Evolutionary conservation across 495 filamentous ascomycete genomes (phyloP).

Genomic region (Echria macrotheca): DNA sequence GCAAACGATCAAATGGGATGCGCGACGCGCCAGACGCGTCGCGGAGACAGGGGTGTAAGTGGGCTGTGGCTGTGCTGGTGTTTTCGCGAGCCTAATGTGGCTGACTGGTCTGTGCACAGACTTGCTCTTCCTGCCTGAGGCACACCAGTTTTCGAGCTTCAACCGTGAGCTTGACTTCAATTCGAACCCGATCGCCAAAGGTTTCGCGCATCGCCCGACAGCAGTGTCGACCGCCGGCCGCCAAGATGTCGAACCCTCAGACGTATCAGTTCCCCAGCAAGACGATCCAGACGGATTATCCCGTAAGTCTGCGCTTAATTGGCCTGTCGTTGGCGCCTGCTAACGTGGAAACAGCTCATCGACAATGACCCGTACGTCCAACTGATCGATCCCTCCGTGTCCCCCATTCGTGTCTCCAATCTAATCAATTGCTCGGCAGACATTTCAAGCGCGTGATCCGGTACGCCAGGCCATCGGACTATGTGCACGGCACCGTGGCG

Average conservation of each 20-base stretch:
- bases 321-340: constrained; percentile 9
- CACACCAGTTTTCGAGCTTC: constrained; percentile 27
- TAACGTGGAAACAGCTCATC: constrained; percentile 63
- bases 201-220: constrained; percentile 23
- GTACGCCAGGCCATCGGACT: constrained; percentile 83
- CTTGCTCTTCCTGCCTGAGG: constrained; percentile 15
- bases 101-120: background rate
- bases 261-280: constrained; percentile 66
- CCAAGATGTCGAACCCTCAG: constrained; percentile 54
- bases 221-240: constrained; percentile 26
- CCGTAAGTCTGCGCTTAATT: constrained; percentile 51
- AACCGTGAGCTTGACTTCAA: too few relatives aligned
- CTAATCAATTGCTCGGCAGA: constrained; percentile 43
- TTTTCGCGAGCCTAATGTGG: background rate
- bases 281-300: constrained; percentile 68
- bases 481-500: constrained; percentile 58
- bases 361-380: constrained; percentile 88
- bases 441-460: constrained; percentile 82
- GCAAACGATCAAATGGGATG: constrained; percentile 5
- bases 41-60: constrained; percentile 12
- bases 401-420: background rate
- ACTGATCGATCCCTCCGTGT: constrained; percentile 1
- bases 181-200: constrained; percentile 8
- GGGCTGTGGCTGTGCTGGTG: constrained; percentile 4
- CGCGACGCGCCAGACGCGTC: constrained; percentile 10